Evolutionary conservation across 768 basidiomycete species (phyloP), one percentile per base, ranked within the genome.

Genomic region (Trametes coccinea): DNA sequence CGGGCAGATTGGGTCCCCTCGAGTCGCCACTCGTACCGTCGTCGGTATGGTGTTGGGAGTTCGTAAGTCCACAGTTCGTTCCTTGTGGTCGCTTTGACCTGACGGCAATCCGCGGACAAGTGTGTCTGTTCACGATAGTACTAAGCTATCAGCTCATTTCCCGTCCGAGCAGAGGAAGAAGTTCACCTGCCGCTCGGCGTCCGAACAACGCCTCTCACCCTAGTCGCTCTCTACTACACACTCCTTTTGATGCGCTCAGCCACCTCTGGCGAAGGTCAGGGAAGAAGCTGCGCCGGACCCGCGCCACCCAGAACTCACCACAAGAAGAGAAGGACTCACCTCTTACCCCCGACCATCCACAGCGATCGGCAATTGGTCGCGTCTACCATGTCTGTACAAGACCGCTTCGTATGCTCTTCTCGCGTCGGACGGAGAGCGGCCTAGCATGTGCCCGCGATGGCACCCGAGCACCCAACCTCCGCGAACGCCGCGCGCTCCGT

Each of bases 11-110:
- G 30, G 40, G 17, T 67, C 66, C 6, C 56, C 63, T 10, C 46
- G 53, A 37, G 49, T 67, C 5, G 63, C 66, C 7, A 61, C 61
- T 13, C 64, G 52, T 27, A 67, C 66, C 7, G 63, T 65, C 13
- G 48, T 64, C 14, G 66, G 66, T 4, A 58, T 67, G 58, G 61
- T 67, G n/a, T 50, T 67, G 27, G 66, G 66, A 6, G 52, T 63
- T 14, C 29, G 66, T 67, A 61, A 65, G 66, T 58, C 17, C 7
- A 43, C n/a, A 17, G 9, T 22, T 22, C 22, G 22, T 22, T 22
- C 22, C 22, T 22, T 22, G 22, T 22, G 22, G 22, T 22, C 22
- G 22, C 22, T 22, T 22, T 22, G 22, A 22, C 22, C 22, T 22
- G 22, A 22, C 22, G 22, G 22, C 22, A 22, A 22, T 22, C 16